Evolutionary conservation across 2,329 filamentous ascomycete species (phyloP), one percentile per base, ranked within the genome.

Genomic region (Venturia nashicola): DNA sequence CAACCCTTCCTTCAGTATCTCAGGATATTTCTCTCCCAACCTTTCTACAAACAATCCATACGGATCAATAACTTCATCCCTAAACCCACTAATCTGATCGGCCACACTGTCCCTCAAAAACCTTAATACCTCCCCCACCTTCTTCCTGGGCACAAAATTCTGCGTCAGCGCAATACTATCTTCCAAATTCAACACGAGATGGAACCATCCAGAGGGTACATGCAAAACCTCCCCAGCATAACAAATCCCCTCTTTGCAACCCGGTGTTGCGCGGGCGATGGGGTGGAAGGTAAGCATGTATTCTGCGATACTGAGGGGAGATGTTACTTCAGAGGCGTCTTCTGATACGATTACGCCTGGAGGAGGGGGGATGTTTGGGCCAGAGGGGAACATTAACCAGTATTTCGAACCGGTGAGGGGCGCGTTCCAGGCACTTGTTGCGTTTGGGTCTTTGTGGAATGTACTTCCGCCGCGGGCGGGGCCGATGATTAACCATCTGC

Each of bases 381-480:
- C 85, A 0, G 89, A 88, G 0, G 91, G 91, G 71, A 97, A 97
- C 91, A 97, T 95, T 74, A 97, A 93, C 93, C 94, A 97, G 79
- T 97, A 97, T 72, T 97, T 97, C 42, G 87, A 85, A 5, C 93
- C 94, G 65, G 88, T 85, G 36, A 97, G 79, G 16, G 97, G 90
- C 0, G 92, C 93, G 72, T 97, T 97, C 94, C 93, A 97, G 0
- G 94, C 93, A 69, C 86, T 79, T 20, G 82, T 86, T 1, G 82
- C 83, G 71, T 87, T 86, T 2, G 84, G 85, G 69, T 87, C 85
- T 73, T 97, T 97, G 78, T 97, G 93, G 72, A 97, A 97, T 5
- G 92, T 97, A 68, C 90, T 95, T 39, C 93, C 93, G 71, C 90
- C 95, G 65, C 91, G 82, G 67, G 87, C 85, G 0, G 93, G 91